Base-by-base conservation (phyloP, 495 filamentous ascomycete species). In the Podospora comata region DNA sequence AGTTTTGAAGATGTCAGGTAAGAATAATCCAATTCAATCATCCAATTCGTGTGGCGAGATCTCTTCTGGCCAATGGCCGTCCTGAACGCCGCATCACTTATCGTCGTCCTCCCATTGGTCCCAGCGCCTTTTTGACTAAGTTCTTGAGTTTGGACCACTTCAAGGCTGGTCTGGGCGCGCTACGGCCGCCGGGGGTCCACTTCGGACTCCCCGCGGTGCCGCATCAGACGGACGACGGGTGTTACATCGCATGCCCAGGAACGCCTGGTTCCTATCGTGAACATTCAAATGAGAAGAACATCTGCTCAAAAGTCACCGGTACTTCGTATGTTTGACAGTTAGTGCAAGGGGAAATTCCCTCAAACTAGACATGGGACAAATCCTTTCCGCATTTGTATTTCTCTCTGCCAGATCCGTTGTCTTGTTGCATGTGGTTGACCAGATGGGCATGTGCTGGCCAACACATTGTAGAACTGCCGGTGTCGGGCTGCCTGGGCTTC, bases 11-110 rank as follows among this genome's bases (percentile, higher is more conserved):
- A 19, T 19, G 11, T 67, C 65, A 67, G 57, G 64, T 69, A 70
- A 70, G 48, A 67, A 70, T 62, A 66, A 62, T 59, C 58, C 68
- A 70, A 70, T 70, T 48, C 64, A 48, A 70, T 70, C 65, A 30
- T 16, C 68, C 58, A 70, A 70, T 70, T 55, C 44, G 26, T 16
- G 39, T 34, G 55, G 27, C 64, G 27, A 58, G 34, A 5, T 57
- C 30, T 32, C 4, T 9, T 20, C 39, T 28, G 39, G 48, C 63
- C 64, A 56, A 58, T 65, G 20, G 23, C 20, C 53, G 20, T 28
- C 34, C 23, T 32, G 62, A 55, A 61, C 30, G 26, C 63, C 56
- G 30, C 62, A 19, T 48, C 28, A 55, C 54, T 69, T 69, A 69
- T 69, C 67, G 63, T 30, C 6, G 2, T 5, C 32, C 30, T 61